A percentile compares a stretch with the other conserved stretches of the same genome.
phyloP scores from a whole-genome alignment of 768 basidiomycete species.

The Termitomyces sp. region DNA sequence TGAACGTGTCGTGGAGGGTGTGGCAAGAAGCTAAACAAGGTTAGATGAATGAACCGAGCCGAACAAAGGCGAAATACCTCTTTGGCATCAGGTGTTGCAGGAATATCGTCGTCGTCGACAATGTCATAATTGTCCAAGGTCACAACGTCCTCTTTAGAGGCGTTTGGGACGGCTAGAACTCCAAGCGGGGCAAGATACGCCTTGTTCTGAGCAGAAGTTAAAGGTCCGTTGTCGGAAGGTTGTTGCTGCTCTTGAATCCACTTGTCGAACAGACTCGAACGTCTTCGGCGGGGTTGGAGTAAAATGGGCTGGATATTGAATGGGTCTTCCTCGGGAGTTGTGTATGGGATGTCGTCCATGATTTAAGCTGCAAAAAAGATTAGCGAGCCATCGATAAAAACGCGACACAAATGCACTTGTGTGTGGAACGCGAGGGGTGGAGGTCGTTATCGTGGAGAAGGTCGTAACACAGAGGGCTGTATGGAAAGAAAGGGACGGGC shows the following conservation, averaged over 20 bases:
- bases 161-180: slow-evolving; percentile 14
- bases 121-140: slow-evolving; percentile 45
- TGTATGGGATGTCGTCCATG: slow-evolving; percentile 44
- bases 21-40: slow-evolving; percentile 26
- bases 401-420: neutral
- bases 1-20: slow-evolving; percentile 29
- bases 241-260: slow-evolving; percentile 52
- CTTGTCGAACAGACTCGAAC: slow-evolving; percentile 50
- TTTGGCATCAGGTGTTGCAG: slow-evolving; percentile 20
- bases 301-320: slow-evolving; percentile 38
- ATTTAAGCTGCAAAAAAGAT: neutral
- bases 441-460: neutral
- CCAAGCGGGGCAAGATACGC: slow-evolving; percentile 43
- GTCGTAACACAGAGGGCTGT: slow-evolving; percentile 1
- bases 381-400: slow-evolving; percentile 2
- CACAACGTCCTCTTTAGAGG: slow-evolving; percentile 25
- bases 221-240: slow-evolving; percentile 13
- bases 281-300: slow-evolving; percentile 32
- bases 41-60: slow-evolving; percentile 1
- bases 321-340: slow-evolving; percentile 49
- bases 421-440: neutral
- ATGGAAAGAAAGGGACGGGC: neutral
- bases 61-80: slow-evolving; percentile 9
- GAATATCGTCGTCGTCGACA: slow-evolving; percentile 49
- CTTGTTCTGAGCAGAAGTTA: slow-evolving; percentile 26